These are phyloP conservation scores for Eucalyptus erythrocorys DNA, from an alignment of 345 rosid genomes.

Conservation along the genomic window DNA sequence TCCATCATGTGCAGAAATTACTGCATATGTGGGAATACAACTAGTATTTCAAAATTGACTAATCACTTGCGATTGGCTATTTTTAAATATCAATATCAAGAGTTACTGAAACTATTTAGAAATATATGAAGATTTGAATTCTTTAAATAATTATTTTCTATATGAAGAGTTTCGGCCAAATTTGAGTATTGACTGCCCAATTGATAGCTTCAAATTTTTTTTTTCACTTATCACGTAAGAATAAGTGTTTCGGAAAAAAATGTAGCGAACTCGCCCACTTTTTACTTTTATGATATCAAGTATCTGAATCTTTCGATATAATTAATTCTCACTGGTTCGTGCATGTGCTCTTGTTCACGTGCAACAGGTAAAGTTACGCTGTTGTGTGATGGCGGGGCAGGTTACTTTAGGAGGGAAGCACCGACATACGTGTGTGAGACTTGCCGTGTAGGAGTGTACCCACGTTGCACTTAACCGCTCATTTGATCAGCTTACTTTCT, in stretches of 20 bases:
- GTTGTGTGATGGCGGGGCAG: neutral
- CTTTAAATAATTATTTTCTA: neutral
- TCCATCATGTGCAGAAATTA: neutral
- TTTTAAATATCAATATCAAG: neutral
- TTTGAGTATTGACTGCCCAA: neutral
- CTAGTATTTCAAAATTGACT: neutral
- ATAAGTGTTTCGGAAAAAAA: neutral
- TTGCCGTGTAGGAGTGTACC: neutral
- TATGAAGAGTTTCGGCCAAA: neutral
- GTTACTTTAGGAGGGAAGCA: neutral
- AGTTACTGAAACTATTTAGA: neutral
- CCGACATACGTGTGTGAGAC: neutral
- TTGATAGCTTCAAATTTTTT: neutral
- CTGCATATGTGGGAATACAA: neutral
- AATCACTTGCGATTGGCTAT: neutral
- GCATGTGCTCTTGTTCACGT: neutral
- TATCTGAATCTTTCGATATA: neutral
- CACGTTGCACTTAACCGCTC: neutral
- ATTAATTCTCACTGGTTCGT: neutral
- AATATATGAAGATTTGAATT: neutral
- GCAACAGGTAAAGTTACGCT: neutral
- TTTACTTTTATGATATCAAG: neutral
- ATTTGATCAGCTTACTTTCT: neutral
- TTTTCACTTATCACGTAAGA: neutral
- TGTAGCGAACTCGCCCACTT: neutral